phyloP scores from a whole-genome alignment of 345 rosid genomes.

The Capsella bursapastoris region DNA sequence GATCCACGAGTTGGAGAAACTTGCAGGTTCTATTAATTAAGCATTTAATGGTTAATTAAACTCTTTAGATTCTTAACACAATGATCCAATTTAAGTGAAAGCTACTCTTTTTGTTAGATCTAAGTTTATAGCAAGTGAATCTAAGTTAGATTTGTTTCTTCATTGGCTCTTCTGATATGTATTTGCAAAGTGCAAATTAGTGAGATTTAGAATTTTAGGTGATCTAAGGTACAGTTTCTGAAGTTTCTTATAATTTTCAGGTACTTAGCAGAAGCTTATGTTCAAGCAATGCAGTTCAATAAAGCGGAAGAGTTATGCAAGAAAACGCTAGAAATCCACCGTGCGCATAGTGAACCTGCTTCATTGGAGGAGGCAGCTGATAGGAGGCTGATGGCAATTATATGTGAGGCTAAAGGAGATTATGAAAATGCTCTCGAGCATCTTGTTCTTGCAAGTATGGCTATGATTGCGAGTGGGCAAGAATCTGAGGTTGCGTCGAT shows the following conservation, averaged over 20 bases:
- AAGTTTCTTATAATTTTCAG: slow-evolving; percentile 41
- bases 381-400: slow-evolving; percentile 88
- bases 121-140: slow-evolving; percentile 16
- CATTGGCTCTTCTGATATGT: background rate
- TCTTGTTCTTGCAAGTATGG: slow-evolving; percentile 99
- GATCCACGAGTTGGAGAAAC: slow-evolving; percentile 99
- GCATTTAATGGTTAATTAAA: background rate
- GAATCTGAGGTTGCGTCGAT: slow-evolving; percentile 95
- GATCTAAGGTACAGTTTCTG: background rate
- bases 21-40: slow-evolving; percentile 67
- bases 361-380: slow-evolving; percentile 98
- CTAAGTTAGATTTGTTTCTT: slow-evolving; percentile 12
- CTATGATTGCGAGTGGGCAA: slow-evolving; percentile 94
- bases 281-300: slow-evolving; percentile 98
- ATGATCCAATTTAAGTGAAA: background rate
- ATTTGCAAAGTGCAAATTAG: background rate
- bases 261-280: slow-evolving; percentile 97
- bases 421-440: slow-evolving; percentile 92
- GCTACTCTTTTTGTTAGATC: slow-evolving; percentile 6
- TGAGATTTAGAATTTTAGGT: background rate
- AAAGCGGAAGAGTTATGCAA: slow-evolving; percentile 95
- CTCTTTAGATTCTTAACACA: slow-evolving; percentile 23
- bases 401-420: slow-evolving; percentile 95
- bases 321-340: slow-evolving; percentile 93
- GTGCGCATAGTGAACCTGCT: slow-evolving; percentile 96